Conservation (phyloP, 2,329 filamentous ascomycete genomes). For the Myriosclerotinia curreyana region DNA sequence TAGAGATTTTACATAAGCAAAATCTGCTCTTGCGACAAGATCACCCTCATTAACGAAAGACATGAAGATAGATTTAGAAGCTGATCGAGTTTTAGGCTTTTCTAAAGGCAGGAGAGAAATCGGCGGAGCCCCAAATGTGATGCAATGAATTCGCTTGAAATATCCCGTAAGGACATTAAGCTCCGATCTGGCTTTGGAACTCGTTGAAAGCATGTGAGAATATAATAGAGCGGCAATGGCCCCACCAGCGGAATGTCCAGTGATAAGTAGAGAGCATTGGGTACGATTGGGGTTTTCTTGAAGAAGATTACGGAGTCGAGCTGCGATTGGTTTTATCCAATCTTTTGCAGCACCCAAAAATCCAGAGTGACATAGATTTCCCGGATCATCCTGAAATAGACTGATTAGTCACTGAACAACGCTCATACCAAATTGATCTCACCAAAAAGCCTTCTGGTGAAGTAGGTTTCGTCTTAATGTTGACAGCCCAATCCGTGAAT, state of each 20-base stretch:
- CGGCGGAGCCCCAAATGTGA: slow-evolving; percentile 82
- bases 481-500: slow-evolving; percentile 84
- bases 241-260: slow-evolving; percentile 82
- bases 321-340: slow-evolving; percentile 72
- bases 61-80: slow-evolving; percentile 70
- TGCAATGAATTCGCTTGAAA: slow-evolving; percentile 78
- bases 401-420: background rate
- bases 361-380: slow-evolving; percentile 76
- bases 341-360: slow-evolving; percentile 73
- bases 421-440: slow-evolving; percentile 25
- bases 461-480: slow-evolving; percentile 66
- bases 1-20: slow-evolving; percentile 68
- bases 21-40: slow-evolving; percentile 73
- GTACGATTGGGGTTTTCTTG: slow-evolving; percentile 67
- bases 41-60: slow-evolving; percentile 85
- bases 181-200: slow-evolving; percentile 57
- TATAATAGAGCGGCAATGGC: slow-evolving; percentile 79
- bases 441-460: slow-evolving; percentile 66
- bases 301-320: slow-evolving; percentile 65
- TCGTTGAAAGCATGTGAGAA: slow-evolving; percentile 70
- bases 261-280: slow-evolving; percentile 71
- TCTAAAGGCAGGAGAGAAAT: slow-evolving; percentile 67
- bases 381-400: slow-evolving; percentile 58
- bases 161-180: slow-evolving; percentile 64
- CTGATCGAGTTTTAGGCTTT: slow-evolving; percentile 50